Percentiles rank a stretch among this genome's conserved stretches.
Conservation (phyloP, 352 stramenopile genomes). For the Lagenidium sp. region DNA sequence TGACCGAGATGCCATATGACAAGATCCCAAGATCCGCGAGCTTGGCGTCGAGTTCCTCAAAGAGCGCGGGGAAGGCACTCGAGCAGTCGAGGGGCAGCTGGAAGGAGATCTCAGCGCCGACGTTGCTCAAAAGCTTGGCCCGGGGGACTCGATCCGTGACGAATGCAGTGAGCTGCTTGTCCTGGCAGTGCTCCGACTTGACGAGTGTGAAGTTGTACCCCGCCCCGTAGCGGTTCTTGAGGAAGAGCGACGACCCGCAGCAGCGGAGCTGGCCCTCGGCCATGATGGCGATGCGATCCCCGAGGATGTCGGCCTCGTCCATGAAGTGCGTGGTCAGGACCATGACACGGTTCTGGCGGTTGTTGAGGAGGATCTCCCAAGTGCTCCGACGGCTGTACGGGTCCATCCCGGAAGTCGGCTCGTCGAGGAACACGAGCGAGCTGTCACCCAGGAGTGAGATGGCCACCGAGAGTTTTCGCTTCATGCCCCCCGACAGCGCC, state of each 20-base stretch:
- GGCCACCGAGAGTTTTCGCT: conserved; percentile 83
- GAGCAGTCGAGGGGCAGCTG: conserved; percentile 42
- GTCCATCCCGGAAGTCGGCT: conserved; percentile 93
- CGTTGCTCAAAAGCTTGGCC: conserved; percentile 37
- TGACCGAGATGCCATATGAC: conserved; percentile 72
- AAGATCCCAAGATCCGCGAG: conserved; percentile 22
- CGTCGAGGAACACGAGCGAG: conserved; percentile 77
- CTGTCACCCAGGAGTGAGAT: conserved; percentile 79
- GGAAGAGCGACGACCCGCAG: conserved; percentile 55
- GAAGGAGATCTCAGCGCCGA: conserved; percentile 49
- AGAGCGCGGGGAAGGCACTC: conserved; percentile 32
- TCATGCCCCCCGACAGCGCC: conserved; percentile 79
- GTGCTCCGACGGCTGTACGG: conserved; percentile 90
- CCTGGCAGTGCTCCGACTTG: conserved; percentile 24
- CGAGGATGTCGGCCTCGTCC: conserved; percentile 88
- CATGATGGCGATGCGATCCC: conserved; percentile 77
- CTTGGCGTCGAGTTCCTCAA: conserved; percentile 35
- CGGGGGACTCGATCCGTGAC: conserved; percentile 18
- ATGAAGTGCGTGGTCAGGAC: conserved; percentile 94
- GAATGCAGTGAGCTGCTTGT: conserved; percentile 23
- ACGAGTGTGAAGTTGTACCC: conserved; percentile 67
- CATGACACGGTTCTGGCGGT: conserved; percentile 46
- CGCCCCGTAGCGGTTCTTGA: conserved; percentile 59
- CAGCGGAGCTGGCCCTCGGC: conserved; percentile 49
- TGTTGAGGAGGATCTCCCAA: conserved; percentile 66